Base-by-base conservation (phyloP, 1,284 basidiomycete genomes). In the Coniferiporia sulphurascens region DNA sequence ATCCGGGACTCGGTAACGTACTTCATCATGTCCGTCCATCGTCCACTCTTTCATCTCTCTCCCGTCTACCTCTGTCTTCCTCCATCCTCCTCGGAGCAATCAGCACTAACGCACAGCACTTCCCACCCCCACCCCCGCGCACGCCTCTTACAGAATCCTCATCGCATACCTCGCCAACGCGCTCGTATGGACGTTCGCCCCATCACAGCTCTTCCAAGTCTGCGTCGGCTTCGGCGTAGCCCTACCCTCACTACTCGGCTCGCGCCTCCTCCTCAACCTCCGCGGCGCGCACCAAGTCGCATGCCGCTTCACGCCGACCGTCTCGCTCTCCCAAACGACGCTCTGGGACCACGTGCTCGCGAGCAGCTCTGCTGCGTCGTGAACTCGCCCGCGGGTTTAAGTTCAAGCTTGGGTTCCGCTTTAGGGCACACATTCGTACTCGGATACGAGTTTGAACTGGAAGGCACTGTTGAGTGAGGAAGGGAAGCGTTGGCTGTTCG, bases 131-230 rank as follows among this genome's bases (percentile, higher is more conserved):
- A 13, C 13, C 15, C 35, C 4, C 52, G 8, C 36, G 9, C 13
- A 4, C 35, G 13, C 3, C 27, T 5, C 15, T 9, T 4, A 43
- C 36, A 55, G 50, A 22, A 59, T 59, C 45, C 36, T 55, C 13
- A 34, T 27, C 45, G 45, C 34, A 5, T 55, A 55, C 35, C 36
- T 53, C 43, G 48, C 44, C 15, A 54, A 54, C 58, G 32, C 52
- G 15, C 10, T 59, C 17, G 48, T 54, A 32, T 55, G 58, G 51
- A 59, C 52, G 8, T 48, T 54, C 52, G 58, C 58, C 17, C 45
- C 50, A 22, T 15, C 34, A 0, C 50, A 54, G 32, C 52, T 54
- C 41, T 59, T 54, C 38, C 58, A 59, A 38, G 15, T 36, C 27
- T 32, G 52, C 22, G 52, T 59, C 17, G 52, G 58, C 36, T 52